These are phyloP conservation scores for Pichia exigua DNA, from an alignment of 805 yeast genomes.

Conservation along the genomic window DNA sequence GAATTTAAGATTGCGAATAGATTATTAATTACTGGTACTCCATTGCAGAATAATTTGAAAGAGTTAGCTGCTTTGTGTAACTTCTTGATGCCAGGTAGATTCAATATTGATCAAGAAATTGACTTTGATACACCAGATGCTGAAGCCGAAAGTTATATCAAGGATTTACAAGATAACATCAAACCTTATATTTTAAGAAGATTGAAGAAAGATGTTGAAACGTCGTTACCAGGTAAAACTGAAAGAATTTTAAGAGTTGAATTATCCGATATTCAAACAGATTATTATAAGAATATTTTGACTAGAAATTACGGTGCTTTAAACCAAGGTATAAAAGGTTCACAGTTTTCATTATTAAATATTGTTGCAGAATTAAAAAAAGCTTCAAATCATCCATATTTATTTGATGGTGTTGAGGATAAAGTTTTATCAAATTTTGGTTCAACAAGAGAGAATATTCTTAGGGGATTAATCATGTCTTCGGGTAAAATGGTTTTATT, in stretches of 20 bases:
- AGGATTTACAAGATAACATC: constrained; percentile 72
- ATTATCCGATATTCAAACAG: constrained; percentile 89
- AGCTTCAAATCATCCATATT: constrained; percentile 94
- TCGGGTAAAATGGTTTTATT: constrained; percentile 96
- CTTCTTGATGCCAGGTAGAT: constrained; percentile 92
- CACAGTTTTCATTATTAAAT: constrained; percentile 80
- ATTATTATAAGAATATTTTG: constrained; percentile 86
- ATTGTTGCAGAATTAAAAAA: constrained; percentile 94
- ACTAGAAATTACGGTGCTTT: constrained; percentile 89
- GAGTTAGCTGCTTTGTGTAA: constrained; percentile 93
- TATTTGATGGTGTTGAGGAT: constrained; percentile 89
- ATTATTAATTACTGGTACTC: constrained; percentile 93
- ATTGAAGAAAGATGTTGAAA: constrained; percentile 94
- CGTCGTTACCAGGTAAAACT: constrained; percentile 90
- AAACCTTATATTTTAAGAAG: constrained; percentile 92
- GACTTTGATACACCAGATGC: constrained; percentile 86
- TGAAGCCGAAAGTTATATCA: constrained; percentile 82
- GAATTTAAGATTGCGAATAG: constrained; percentile 80
- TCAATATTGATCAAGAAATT: constrained; percentile 86
- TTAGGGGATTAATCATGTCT: constrained; percentile 92
- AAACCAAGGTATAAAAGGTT: constrained; percentile 71
- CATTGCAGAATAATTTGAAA: constrained; percentile 89
- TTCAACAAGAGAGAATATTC: constrained; percentile 65
- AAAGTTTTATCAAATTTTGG: constrained; percentile 61
- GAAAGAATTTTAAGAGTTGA: constrained; percentile 95